Evolutionary conservation across 441 rosid genomes (phyloP).

Genomic region (Eruca vesicaria): DNA sequence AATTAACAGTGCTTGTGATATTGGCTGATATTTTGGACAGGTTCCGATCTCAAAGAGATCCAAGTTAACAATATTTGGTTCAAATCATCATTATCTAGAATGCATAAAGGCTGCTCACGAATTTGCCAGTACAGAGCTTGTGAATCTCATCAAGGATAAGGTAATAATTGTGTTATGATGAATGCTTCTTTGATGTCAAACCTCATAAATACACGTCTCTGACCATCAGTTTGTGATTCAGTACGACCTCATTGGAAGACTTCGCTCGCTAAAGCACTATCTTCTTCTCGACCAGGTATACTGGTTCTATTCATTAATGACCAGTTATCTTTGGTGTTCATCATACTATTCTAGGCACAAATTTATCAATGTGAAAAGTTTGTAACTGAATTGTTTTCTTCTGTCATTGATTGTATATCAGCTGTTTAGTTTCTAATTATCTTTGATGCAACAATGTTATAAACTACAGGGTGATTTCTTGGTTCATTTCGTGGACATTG

Average conservation of each 20-base stretch:
- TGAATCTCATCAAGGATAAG: slow-evolving; percentile 83
- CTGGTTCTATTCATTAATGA: slow-evolving; percentile 4
- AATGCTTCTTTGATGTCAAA: slow-evolving; percentile 13
- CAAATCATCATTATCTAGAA: slow-evolving; percentile 94
- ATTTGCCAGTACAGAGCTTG: slow-evolving; percentile 85
- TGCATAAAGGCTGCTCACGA: slow-evolving; percentile 91
- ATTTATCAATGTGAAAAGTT: slow-evolving; percentile 9
- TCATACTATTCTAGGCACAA: slow-evolving; percentile 7
- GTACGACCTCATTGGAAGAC: slow-evolving; percentile 92
- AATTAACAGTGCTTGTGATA: background rate
- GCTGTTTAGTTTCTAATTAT: background rate
- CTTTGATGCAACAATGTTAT: slow-evolving; percentile 9
- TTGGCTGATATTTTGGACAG: slow-evolving; percentile 39
- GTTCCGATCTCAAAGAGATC: slow-evolving; percentile 85
- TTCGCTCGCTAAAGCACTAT: slow-evolving; percentile 91
- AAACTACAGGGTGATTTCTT: slow-evolving; percentile 84
- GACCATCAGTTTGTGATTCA: slow-evolving; percentile 38
- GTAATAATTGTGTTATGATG: slow-evolving; percentile 35
- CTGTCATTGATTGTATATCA: too few relatives aligned
- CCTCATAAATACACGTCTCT: slow-evolving; percentile 5
- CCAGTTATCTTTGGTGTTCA: slow-evolving; percentile 2
- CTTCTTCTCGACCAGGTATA: slow-evolving; percentile 98
- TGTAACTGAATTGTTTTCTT: too few relatives aligned
- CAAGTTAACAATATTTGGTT: slow-evolving; percentile 75
- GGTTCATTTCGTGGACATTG: slow-evolving; percentile 98